Conservation (phyloP, 2,329 filamentous ascomycete species). For the Monascus ruber region DNA sequence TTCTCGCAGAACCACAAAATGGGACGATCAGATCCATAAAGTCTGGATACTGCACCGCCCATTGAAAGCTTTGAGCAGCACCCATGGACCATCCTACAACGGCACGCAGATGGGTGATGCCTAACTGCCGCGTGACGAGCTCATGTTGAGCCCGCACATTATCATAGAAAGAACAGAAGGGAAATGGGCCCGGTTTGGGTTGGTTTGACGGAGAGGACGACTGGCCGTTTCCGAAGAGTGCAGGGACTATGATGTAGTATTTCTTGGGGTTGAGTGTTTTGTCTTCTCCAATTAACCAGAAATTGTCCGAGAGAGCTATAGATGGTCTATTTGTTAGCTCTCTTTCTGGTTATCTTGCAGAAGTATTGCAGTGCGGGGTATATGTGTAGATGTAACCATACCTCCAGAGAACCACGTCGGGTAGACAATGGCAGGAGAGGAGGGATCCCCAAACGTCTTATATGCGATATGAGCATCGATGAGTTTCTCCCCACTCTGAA, state of each 20-base stretch:
- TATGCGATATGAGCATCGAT: conserved; percentile 60
- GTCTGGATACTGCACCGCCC: conserved; percentile 51
- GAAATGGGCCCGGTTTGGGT: conserved; percentile 44
- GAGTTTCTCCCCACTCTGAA: conserved; percentile 54
- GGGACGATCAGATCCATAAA: conserved; percentile 56
- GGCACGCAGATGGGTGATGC: conserved; percentile 48
- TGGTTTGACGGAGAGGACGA: conserved; percentile 58
- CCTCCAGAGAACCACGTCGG: conserved; percentile 63
- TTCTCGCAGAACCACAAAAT: conserved; percentile 56
- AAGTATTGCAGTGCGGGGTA: no score
- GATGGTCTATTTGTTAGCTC: conserved; percentile 3
- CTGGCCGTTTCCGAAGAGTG: conserved; percentile 58
- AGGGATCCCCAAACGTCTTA: conserved; percentile 59
- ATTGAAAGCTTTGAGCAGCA: conserved; percentile 54
- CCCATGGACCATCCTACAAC: conserved; percentile 65
- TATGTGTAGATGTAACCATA: conserved; percentile 18
- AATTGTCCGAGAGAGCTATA: conserved; percentile 53
- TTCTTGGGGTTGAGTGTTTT: conserved; percentile 54
- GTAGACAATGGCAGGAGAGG: conserved; percentile 58
- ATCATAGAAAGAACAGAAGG: conserved; percentile 54
- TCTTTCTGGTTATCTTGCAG: background rate
- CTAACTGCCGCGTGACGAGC: conserved; percentile 53
- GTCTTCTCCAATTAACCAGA: conserved; percentile 59
- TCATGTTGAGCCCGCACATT: conserved; percentile 57
- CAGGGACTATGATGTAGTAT: conserved; percentile 58